Evolutionary conservation across 768 basidiomycete species (phyloP), one percentile per base, ranked within the genome.

Genomic region (Termitomyces sp.): DNA sequence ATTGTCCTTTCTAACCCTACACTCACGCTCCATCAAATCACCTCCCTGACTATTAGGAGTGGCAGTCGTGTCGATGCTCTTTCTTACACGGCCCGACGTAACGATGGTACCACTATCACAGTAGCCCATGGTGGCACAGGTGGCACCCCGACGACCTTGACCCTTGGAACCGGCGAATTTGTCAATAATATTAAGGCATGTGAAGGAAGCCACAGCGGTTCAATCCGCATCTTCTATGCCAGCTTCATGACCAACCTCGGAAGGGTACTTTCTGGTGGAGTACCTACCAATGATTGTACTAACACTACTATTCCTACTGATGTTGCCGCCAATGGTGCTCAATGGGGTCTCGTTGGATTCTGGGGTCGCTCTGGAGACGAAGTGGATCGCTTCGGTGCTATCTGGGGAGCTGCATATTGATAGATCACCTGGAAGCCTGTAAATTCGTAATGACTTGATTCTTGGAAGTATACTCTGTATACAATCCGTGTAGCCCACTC

Each of bases 61-160:
- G 73, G 59, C 0, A 66, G 52, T 46, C 62, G 75, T 24, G 63
- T 76, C 37, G 73, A 76, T 59, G 67, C 61, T 10, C 60, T 76
- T 26, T 66, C 68, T 5, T 69, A 68, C 47, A 65, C 67, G 15
- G 57, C 68, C 6, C 58, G 64, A 33, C 64, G 63, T 54, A 24
- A 54, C 28, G 62, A 61, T 36, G 65, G 62, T 5, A 51, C 65
- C 3, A 54, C 59, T 5, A 51, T 62, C 10, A 63, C 62, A 3
- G 59, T 69, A 15, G 58, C 65, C 4, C 74, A 72, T 56, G 73
- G 75, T 1, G 73, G 73, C 6, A 64, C 69, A 18, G 75, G 75
- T 18, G 75, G 73, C 28, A 67, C 61, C 4, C 58, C 70, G 0
- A 53, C 56, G 3, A 66, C 73, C 1, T 61, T 76, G 22, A 62